Evolutionary conservation across 2,329 filamentous ascomycete genomes (phyloP).

Genomic region (Ascomycota sp.): DNA sequence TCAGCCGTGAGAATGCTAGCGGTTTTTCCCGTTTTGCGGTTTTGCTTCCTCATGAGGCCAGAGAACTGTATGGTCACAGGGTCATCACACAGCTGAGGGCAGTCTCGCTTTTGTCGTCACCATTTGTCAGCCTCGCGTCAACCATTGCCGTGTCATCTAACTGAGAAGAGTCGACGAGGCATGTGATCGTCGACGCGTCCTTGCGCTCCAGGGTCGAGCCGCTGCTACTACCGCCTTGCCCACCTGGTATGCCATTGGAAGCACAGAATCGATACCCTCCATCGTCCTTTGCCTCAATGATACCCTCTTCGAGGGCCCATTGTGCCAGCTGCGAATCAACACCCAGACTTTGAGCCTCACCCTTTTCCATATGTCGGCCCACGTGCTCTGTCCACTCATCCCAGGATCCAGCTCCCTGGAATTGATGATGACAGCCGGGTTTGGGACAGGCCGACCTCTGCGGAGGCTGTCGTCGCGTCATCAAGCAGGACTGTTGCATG

Average conservation of each 20-base stretch:
- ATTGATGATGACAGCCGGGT: slow-evolving; percentile 48
- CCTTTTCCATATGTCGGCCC: slow-evolving; percentile 69
- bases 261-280: slow-evolving; percentile 32
- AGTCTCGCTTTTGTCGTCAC: slow-evolving; percentile 1
- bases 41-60: too few species aligned
- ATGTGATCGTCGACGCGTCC: slow-evolving; percentile 7
- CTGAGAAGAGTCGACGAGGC: slow-evolving; percentile 4
- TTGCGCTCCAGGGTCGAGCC: slow-evolving; percentile 7
- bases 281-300: slow-evolving; percentile 36
- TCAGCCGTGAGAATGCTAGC: too few species aligned
- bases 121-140: slow-evolving; percentile 7
- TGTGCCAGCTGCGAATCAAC: slow-evolving; percentile 36
- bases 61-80: too few species aligned
- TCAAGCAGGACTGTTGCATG: slow-evolving; percentile 56
- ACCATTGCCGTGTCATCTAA: slow-evolving; percentile 6
- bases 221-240: slow-evolving; percentile 2
- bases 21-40: too few species aligned
- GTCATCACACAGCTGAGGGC: too few species aligned
- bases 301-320: slow-evolving; percentile 43
- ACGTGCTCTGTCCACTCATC: slow-evolving; percentile 87
- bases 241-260: slow-evolving; percentile 8
- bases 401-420: slow-evolving; percentile 59
- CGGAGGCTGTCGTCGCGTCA: slow-evolving; percentile 48
- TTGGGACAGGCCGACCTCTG: slow-evolving; percentile 50
- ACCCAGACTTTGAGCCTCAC: slow-evolving; percentile 34